These are phyloP conservation scores for Tillandsia leiboldiana DNA, from an alignment of 176 grass and related monocot species.

Conservation along the genomic window DNA sequence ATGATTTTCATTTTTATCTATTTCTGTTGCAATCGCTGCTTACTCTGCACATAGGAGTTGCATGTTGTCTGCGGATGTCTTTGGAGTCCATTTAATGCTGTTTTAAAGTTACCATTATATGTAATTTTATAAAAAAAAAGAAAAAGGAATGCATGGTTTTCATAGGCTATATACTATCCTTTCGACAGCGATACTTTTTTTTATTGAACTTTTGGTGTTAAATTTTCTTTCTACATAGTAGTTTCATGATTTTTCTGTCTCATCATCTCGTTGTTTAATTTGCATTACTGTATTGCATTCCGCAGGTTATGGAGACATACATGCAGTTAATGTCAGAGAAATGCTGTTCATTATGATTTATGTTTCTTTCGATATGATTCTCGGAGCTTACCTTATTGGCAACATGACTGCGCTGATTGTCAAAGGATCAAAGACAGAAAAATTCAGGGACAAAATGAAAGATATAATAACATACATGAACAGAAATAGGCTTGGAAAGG, in stretches of 20 bases:
- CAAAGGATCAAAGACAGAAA: constrained; percentile 93
- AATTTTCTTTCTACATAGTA: neutral
- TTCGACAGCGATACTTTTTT: neutral
- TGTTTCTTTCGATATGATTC: constrained; percentile 99
- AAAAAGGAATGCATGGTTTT: neutral
- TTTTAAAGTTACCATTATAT: no score
- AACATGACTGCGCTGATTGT: constrained; percentile 99
- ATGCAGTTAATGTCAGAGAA: constrained; percentile 87
- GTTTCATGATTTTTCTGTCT: neutral
- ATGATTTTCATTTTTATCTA: constrained; percentile 3
- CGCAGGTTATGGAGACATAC: constrained; percentile 97
- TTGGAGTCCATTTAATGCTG: no score
- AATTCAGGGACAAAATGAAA: constrained; percentile 98
- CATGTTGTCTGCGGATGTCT: neutral
- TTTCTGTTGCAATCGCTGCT: neutral
- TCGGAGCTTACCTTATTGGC: constrained; percentile 94
- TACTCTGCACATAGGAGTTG: neutral
- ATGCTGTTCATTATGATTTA: constrained; percentile 99
- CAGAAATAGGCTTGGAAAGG: constrained; percentile 79
- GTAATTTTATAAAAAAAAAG: neutral
- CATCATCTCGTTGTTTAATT: neutral
- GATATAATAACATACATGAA: constrained; percentile 94
- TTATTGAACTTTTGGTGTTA: constrained; percentile 8
- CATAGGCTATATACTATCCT: no score
- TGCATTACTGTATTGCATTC: neutral